Evolutionary conservation across 495 filamentous ascomycete genomes (phyloP).

Genomic region (Stereocaulon alpinum): DNA sequence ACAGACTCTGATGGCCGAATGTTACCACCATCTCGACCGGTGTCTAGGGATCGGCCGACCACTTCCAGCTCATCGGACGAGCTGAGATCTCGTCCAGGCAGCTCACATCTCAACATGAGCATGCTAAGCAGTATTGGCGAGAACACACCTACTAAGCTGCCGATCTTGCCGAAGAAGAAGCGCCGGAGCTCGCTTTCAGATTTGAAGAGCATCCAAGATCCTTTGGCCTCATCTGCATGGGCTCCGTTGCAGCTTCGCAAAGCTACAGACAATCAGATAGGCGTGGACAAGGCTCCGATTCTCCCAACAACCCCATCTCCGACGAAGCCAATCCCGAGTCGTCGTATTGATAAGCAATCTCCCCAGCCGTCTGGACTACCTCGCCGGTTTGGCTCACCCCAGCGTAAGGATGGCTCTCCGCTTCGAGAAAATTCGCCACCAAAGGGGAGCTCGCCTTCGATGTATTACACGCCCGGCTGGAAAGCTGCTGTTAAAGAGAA

Average conservation of each 20-base stretch:
- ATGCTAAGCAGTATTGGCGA: conserved; percentile 37
- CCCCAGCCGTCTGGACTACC: conserved; percentile 18
- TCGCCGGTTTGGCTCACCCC: conserved; percentile 16
- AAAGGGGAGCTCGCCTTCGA: conserved; percentile 8
- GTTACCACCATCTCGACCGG: conserved; percentile 45
- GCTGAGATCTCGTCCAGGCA: conserved; percentile 36
- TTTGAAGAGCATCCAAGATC: conserved; percentile 43
- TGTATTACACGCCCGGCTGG: conserved; percentile 19
- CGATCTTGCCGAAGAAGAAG: conserved; percentile 47
- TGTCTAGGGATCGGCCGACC: conserved; percentile 55
- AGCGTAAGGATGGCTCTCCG: conserved; percentile 20
- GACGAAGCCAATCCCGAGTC: conserved; percentile 5
- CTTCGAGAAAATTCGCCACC: neutral
- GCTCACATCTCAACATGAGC: conserved; percentile 33
- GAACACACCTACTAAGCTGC: conserved; percentile 19
- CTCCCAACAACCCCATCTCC: conserved; percentile 20
- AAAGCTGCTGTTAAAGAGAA: conserved; percentile 31
- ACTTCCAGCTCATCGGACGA: conserved; percentile 32
- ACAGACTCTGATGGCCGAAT: conserved; percentile 57
- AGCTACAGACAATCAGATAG: conserved; percentile 6
- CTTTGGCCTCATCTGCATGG: conserved; percentile 19
- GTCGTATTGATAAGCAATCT: conserved; percentile 7
- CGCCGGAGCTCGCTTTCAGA: conserved; percentile 88
- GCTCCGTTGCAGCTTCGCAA: conserved; percentile 31
- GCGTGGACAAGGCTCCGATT: conserved; percentile 17